Percentiles rank a stretch among this genome's conserved stretches.
Conservation (phyloP, 2,329 filamentous ascomycete species). For the Fusarium staphyleae region DNA sequence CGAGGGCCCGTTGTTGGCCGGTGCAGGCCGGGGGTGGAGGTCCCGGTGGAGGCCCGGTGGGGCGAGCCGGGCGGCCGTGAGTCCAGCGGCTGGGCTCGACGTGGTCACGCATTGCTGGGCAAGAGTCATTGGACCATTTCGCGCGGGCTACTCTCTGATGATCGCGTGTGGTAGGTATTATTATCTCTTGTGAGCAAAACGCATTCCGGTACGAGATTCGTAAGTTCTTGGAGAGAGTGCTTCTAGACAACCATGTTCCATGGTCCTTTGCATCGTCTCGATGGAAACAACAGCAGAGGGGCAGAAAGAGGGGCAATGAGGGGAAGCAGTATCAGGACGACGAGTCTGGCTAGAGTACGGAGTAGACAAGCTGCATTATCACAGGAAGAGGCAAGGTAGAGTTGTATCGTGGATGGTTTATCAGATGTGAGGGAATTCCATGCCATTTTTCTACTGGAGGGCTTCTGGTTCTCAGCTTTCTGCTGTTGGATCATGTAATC, state of each 20-base stretch:
- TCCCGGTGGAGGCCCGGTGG: slow-evolving; percentile 33
- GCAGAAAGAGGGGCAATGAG: slow-evolving; percentile 19
- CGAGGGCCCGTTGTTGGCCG: slow-evolving; percentile 25
- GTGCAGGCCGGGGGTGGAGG: slow-evolving; percentile 31
- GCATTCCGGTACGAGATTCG: not conserved
- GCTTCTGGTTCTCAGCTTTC: slow-evolving; percentile 10
- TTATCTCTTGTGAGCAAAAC: slow-evolving; percentile 8
- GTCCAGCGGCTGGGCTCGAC: slow-evolving; percentile 37
- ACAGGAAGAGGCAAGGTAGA: slow-evolving; percentile 22
- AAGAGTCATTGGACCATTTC: slow-evolving; percentile 31
- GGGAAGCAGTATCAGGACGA: slow-evolving; percentile 18
- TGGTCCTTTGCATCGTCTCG: too few species aligned
- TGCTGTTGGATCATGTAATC: slow-evolving; percentile 11
- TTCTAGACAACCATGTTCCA: not conserved
- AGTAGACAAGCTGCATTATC: slow-evolving; percentile 15
- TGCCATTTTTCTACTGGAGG: not conserved
- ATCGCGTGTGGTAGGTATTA: slow-evolving; percentile 13
- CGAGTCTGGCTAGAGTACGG: slow-evolving; percentile 13
- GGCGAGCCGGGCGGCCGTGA: slow-evolving; percentile 32
- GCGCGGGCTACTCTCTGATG: slow-evolving; percentile 34
- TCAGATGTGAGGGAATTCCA: slow-evolving; percentile 26
- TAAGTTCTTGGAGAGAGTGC: too few species aligned
- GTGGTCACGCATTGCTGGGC: slow-evolving; percentile 39
- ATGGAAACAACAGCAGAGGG: slow-evolving; percentile 11
- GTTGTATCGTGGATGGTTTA: slow-evolving; percentile 14